These are phyloP conservation scores for Cutaneotrichosporon dermatis DNA, from an alignment of 1,284 basidiomycete genomes.

Conservation along the genomic window DNA sequence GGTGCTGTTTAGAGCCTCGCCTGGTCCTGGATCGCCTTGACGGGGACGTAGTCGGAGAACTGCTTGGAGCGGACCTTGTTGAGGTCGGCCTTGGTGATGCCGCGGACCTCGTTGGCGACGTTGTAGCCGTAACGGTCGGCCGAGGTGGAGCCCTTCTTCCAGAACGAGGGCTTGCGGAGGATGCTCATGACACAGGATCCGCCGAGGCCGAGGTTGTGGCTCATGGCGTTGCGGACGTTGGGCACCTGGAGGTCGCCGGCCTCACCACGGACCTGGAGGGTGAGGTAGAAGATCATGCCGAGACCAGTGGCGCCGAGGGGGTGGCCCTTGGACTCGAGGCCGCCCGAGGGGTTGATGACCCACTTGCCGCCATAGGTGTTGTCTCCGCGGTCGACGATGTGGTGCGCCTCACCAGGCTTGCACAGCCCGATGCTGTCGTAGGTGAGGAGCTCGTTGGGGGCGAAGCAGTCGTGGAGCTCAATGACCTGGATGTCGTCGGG, in stretches of 20 bases:
- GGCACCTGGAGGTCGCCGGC: slow-evolving; percentile 18
- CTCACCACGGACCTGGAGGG: slow-evolving; percentile 19
- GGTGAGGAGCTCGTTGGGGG: slow-evolving; percentile 23
- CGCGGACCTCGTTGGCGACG: slow-evolving; percentile 16
- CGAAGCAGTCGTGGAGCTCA: slow-evolving; percentile 25
- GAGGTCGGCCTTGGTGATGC: slow-evolving; percentile 14
- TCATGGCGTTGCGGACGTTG: slow-evolving; percentile 18
- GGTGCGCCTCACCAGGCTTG: slow-evolving; percentile 14
- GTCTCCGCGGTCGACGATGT: slow-evolving; percentile 18
- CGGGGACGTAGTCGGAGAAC: slow-evolving; percentile 12
- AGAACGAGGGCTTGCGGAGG: slow-evolving; percentile 17
- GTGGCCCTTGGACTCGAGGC: slow-evolving; percentile 23
- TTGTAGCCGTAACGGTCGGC: slow-evolving; percentile 16
- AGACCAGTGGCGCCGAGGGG: slow-evolving; percentile 22
- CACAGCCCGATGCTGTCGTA: slow-evolving; percentile 19
- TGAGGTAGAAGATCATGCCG: slow-evolving; percentile 25
- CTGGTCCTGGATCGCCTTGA: neutral
- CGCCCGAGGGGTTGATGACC: slow-evolving; percentile 21
- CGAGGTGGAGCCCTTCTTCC: slow-evolving; percentile 13
- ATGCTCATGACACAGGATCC: slow-evolving; percentile 18
- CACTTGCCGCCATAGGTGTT: slow-evolving; percentile 24
- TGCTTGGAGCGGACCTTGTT: slow-evolving; percentile 14
- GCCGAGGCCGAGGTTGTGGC: slow-evolving; percentile 23
- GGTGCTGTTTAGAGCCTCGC: neutral
- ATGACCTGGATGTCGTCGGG: slow-evolving; percentile 21